Evolutionary conservation across 2,329 filamentous ascomycete genomes (phyloP).

Genomic region (Trichoderma sp.): DNA sequence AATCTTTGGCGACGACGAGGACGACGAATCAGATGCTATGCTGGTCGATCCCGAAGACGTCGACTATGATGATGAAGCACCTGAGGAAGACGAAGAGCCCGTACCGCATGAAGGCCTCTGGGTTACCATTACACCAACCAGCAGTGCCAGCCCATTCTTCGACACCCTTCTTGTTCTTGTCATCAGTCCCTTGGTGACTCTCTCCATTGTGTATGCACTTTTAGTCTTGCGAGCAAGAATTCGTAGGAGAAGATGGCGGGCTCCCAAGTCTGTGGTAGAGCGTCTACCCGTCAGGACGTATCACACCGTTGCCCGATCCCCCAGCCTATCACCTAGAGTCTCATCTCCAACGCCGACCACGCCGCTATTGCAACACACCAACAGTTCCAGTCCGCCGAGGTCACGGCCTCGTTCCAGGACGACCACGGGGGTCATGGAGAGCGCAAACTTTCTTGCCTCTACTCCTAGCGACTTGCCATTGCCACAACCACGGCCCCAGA

Average conservation of each 20-base stretch:
- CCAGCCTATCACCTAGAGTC: constrained; percentile 51
- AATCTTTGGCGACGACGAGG: constrained; percentile 45
- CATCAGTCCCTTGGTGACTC: constrained; percentile 84
- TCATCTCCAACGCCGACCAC: constrained; percentile 73
- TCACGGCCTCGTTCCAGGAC: constrained; percentile 63
- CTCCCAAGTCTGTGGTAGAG: constrained; percentile 95
- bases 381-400: constrained; percentile 45
- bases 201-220: constrained; percentile 89
- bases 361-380: constrained; percentile 66
- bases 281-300: constrained; percentile 93
- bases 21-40: constrained; percentile 27
- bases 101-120: constrained; percentile 68
- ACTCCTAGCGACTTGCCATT: constrained; percentile 43
- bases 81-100: constrained; percentile 24
- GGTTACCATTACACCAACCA: constrained; percentile 94
- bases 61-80: constrained; percentile 22
- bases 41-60: constrained; percentile 26
- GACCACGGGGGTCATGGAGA: constrained; percentile 57
- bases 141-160: constrained; percentile 87
- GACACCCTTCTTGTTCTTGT: constrained; percentile 97
- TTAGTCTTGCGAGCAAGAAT: constrained; percentile 85
- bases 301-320: constrained; percentile 70
- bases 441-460: constrained; percentile 44
- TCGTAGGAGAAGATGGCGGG: constrained; percentile 84
- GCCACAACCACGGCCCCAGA: constrained; percentile 24